Percentiles rank a stretch among this genome's conserved stretches.
Evolutionary conservation across 164 flowering plant species (phyloP).

Genomic region (Macadamia tetraphylla): DNA sequence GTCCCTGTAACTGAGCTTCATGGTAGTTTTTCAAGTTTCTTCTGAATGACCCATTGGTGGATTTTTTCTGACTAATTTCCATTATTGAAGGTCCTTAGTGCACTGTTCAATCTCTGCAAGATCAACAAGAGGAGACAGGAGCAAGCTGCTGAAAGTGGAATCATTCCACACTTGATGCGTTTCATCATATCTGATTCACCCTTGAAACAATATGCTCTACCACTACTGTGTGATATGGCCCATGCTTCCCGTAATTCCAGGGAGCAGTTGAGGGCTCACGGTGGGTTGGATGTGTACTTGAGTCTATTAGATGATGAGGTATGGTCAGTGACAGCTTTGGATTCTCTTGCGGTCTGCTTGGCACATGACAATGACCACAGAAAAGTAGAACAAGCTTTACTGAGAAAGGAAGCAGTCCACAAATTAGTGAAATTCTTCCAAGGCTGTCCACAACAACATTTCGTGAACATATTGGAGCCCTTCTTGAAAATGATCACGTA

Average conservation of each 20-base stretch:
- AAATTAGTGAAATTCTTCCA: slow-evolving; percentile 91
- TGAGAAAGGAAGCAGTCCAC: slow-evolving; percentile 92
- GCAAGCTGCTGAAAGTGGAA: slow-evolving; percentile 98
- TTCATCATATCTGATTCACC: slow-evolving; percentile 84
- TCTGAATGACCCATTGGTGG: background rate
- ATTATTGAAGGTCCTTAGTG: slow-evolving; percentile 72
- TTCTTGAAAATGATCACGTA: slow-evolving; percentile 98
- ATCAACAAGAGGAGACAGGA: slow-evolving; percentile 97
- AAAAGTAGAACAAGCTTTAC: slow-evolving; percentile 88
- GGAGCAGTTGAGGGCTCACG: slow-evolving; percentile 93
- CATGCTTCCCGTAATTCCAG: slow-evolving; percentile 97
- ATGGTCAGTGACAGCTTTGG: slow-evolving; percentile 95
- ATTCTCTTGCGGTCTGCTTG: slow-evolving; percentile 90
- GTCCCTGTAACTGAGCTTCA: no score
- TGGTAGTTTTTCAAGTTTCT: no score
- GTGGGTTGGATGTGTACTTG: slow-evolving; percentile 89
- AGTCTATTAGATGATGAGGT: slow-evolving; percentile 87
- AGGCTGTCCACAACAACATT: slow-evolving; percentile 88
- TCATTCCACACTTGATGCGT: slow-evolving; percentile 94
- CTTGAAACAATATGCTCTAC: slow-evolving; percentile 78
- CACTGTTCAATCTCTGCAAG: slow-evolving; percentile 93
- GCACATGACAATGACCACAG: slow-evolving; percentile 93
- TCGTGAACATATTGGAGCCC: slow-evolving; percentile 92
- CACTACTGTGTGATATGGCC: slow-evolving; percentile 95
- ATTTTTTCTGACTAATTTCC: slow-evolving; percentile 4